Percentiles rank a stretch among this genome's conserved stretches.
Conservation (phyloP, 371 early-diverging fungal species). For the Haplosporangium sp. region DNA sequence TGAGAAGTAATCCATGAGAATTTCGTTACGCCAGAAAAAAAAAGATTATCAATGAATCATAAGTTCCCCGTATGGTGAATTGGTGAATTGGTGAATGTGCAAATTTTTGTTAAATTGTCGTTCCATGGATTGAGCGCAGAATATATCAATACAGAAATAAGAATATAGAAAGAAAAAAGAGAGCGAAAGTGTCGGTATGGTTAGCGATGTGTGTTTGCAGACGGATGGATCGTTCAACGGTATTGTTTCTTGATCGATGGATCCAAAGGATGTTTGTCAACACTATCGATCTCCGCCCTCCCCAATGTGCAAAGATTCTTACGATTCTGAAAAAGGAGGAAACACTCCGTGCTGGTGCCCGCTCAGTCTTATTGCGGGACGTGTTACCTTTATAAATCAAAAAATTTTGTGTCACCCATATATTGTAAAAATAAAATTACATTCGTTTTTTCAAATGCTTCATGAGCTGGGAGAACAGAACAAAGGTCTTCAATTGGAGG, state of each 20-base stretch:
- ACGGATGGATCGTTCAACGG: constrained; percentile 14
- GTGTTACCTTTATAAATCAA: not conserved
- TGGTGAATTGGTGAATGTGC: not conserved
- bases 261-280: constrained; percentile 2
- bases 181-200: not conserved
- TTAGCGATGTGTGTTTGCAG: not conserved
- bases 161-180: not conserved
- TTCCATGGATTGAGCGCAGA: not conserved
- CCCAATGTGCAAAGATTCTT: constrained; percentile 8
- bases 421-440: not conserved
- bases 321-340: constrained; percentile 34
- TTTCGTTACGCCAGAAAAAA: not conserved
- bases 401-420: not conserved
- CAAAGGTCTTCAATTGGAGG: too few relatives aligned
- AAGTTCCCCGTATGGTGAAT: constrained; percentile 9
- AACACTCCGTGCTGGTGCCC: constrained; percentile 3
- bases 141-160: not conserved
- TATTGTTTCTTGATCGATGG: constrained; percentile 17
- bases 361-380: not conserved
- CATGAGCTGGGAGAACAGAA: not conserved
- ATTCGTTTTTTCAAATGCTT: not conserved
- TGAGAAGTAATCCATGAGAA: not conserved
- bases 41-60: constrained; percentile 4
- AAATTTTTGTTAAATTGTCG: not conserved
- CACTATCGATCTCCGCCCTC: constrained; percentile 1